Base-by-base conservation (phyloP, 192 early-diverging fungal species). In the Endogone sp. region DNA sequence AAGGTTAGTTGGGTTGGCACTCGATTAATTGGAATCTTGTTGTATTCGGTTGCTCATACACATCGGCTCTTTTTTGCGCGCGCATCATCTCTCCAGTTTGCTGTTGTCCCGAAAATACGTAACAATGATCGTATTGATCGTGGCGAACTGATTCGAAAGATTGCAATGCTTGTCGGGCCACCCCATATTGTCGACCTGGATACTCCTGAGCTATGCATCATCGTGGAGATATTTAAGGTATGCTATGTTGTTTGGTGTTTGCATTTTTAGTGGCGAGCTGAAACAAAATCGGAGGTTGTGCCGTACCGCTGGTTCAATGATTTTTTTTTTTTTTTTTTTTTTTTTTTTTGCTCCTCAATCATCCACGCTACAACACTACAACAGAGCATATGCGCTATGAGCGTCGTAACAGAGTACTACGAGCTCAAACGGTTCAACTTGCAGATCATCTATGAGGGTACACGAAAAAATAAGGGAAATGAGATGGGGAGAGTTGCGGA, bases 211-310 rank as follows among this genome's bases (percentile, higher is more conserved):
- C 76, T 80, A 2, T 74, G 75, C 4, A 75, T 90, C 26, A 74
- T 90, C 27, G 82, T 82, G 8, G 88, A 90, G 64, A 73, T 90
- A 3, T 79, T 84, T 58, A 86, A 86, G 81, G 85, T 83, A 74
- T 21, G 66, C n/a, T n/a, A n/a, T n/a, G n/a, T n/a, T n/a, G n/a
- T n/a, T n/a, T n/a, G n/a, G n/a, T n/a, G n/a, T n/a, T n/a, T n/a
- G n/a, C n/a, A n/a, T n/a, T n/a, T n/a, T n/a, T n/a, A n/a, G n/a
- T n/a, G n/a, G n/a, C n/a, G n/a, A n/a, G n/a, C n/a, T n/a, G n/a
- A n/a, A n/a, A n/a, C n/a, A 44, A 13, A 68, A 16, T 25, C 11
- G 27, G 32, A 21, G 27, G 20, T 49, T 25, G 6, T 24, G 28
- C 22, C 58, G 3, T 10, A 30, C 23, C 26, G 3, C 11, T n/a